Evolutionary conservation across 192 early-diverging fungal genomes (phyloP).

Genomic region (Backusella parvicylindrica): DNA sequence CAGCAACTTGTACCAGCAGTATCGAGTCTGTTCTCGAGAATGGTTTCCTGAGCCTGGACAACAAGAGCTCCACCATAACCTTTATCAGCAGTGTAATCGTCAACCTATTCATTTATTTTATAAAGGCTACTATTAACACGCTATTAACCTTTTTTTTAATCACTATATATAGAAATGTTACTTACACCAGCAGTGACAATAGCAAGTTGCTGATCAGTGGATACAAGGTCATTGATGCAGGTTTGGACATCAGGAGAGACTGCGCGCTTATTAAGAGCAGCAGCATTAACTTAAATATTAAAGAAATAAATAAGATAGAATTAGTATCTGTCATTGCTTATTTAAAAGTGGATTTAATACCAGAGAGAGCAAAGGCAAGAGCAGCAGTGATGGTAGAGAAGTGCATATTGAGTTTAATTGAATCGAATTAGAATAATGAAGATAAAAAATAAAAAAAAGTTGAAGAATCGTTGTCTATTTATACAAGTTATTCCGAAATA

Average conservation of each 20-base stretch:
- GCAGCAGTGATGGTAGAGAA: neutral
- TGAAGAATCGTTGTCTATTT: neutral
- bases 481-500: neutral
- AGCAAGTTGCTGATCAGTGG: neutral
- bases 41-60: neutral
- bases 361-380: neutral
- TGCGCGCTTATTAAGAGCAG: neutral
- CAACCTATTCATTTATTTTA: slow-evolving; percentile 5
- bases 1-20: neutral
- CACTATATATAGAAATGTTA: no score
- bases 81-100: neutral
- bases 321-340: neutral
- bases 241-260: neutral
- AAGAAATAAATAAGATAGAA: no score
- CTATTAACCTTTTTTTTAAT: neutral
- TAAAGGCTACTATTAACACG: neutral
- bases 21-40: slow-evolving; percentile 1
- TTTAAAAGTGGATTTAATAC: neutral
- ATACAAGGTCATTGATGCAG: neutral
- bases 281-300: slow-evolving; percentile 2
- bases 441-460: neutral
- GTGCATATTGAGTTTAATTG: neutral
- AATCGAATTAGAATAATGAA: neutral
- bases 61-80: neutral
- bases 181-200: neutral